Percentiles rank a stretch among this genome's conserved stretches.
Conservation (phyloP, 495 filamentous ascomycete species). For the Darksidea phi region DNA sequence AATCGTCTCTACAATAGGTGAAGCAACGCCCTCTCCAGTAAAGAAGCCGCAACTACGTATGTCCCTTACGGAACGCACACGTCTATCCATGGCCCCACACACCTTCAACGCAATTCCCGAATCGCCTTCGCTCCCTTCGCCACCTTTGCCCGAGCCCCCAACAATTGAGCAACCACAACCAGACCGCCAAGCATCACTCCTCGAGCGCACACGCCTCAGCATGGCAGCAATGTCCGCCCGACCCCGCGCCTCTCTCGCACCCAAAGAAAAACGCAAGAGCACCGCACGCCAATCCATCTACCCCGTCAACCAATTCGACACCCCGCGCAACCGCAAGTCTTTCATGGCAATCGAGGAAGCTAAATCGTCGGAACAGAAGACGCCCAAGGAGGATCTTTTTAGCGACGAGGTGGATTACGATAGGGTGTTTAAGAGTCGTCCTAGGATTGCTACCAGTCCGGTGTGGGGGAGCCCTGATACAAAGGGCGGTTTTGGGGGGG, state of each 20-base stretch:
- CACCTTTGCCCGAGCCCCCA: slow-evolving; percentile 2
- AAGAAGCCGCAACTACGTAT: slow-evolving; percentile 36
- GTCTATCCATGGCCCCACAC: slow-evolving; percentile 46
- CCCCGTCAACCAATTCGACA: slow-evolving; percentile 63
- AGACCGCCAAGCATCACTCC: slow-evolving; percentile 45
- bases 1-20: slow-evolving; percentile 42
- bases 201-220: slow-evolving; percentile 76
- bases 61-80: slow-evolving; percentile 48
- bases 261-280: slow-evolving; percentile 21
- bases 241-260: slow-evolving; percentile 1
- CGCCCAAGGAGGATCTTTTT: slow-evolving; percentile 60
- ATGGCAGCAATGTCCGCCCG: slow-evolving; percentile 61
- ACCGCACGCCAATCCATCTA: slow-evolving; percentile 48
- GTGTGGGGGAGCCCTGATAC: slow-evolving; percentile 31
- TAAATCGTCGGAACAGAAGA: slow-evolving; percentile 43
- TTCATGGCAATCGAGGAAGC: slow-evolving; percentile 22
- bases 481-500: background rate
- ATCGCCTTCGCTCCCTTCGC: slow-evolving; percentile 14
- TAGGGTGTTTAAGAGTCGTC: slow-evolving; percentile 81
- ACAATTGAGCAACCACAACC: background rate
- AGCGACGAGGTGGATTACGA: slow-evolving; percentile 73
- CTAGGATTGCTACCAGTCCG: slow-evolving; percentile 76
- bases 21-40: slow-evolving; percentile 43
- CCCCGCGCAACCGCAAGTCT: slow-evolving; percentile 46
- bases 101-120: slow-evolving; percentile 25